Evolutionary conservation across 169 alveolate genomes (phyloP).

Genomic region (Cyclospora cayetanensis): DNA sequence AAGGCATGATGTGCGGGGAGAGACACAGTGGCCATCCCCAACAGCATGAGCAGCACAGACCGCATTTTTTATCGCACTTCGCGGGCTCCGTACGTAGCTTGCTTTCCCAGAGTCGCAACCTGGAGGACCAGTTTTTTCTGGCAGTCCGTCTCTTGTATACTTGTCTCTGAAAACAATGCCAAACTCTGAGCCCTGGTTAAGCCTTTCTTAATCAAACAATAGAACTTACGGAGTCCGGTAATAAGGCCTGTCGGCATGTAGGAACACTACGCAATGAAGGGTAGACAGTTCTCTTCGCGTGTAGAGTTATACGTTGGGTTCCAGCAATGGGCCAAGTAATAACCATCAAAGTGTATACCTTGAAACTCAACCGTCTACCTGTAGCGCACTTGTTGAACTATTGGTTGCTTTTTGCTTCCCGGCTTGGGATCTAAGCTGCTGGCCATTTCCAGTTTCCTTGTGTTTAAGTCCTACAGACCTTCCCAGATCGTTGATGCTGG

Average conservation of each 20-base stretch:
- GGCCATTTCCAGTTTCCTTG: neutral
- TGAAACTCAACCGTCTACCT: neutral
- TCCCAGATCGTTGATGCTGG: neutral
- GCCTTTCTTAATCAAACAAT: neutral
- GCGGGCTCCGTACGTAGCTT: conserved; percentile 32
- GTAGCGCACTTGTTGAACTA: neutral
- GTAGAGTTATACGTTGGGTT: no score
- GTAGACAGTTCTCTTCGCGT: neutral
- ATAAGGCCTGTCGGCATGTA: neutral
- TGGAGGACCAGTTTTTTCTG: neutral
- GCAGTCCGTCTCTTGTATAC: neutral
- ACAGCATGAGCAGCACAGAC: neutral
- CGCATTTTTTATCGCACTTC: neutral
- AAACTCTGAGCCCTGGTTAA: neutral
- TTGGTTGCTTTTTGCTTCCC: neutral
- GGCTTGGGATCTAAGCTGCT: neutral
- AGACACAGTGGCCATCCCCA: neutral
- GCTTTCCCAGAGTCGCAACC: conserved; percentile 1
- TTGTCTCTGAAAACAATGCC: neutral
- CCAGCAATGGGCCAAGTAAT: neutral
- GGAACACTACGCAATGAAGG: neutral
- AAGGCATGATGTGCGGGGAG: neutral
- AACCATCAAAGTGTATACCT: neutral
- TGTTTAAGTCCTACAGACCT: neutral
- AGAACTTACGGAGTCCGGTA: neutral